phyloP scores from a whole-genome alignment of 129 eudicot genomes.

The Oenanthe sinensis region DNA sequence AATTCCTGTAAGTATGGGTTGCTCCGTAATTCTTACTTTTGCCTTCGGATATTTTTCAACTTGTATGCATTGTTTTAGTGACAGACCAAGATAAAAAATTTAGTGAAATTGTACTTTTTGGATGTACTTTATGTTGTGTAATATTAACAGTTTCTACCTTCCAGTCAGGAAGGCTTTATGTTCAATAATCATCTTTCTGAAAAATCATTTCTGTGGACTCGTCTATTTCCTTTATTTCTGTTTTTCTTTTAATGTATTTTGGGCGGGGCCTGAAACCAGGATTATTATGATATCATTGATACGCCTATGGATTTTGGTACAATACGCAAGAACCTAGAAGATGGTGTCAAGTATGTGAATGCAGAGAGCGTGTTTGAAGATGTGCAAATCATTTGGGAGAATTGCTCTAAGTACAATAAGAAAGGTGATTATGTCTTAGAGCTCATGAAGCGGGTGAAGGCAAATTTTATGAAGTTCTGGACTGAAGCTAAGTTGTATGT shows the following conservation, averaged over 20 bases:
- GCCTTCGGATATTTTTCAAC: not conserved
- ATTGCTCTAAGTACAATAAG: conserved; percentile 80
- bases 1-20: conserved; percentile 58
- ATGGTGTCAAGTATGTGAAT: conserved; percentile 72
- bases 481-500: conserved; percentile 53
- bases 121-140: not conserved
- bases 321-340: conserved; percentile 74
- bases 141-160: not conserved
- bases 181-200: conserved; percentile 56
- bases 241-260: conserved; percentile 34
- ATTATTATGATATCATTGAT: conserved; percentile 85
- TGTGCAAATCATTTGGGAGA: conserved; percentile 80
- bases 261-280: conserved; percentile 48
- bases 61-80: not conserved
- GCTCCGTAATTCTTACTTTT: not conserved
- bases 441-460: conserved; percentile 90
- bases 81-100: not conserved
- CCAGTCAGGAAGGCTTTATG: conserved; percentile 45
- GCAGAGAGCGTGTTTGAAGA: conserved; percentile 71
- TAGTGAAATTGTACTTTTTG: not conserved
- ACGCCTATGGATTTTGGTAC: conserved; percentile 99
- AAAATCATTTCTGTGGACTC: not conserved
- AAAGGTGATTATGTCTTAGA: conserved; percentile 84
- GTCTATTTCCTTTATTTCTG: conserved; percentile 6
- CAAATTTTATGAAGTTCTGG: conserved; percentile 72